Conservation (phyloP, 1,284 basidiomycete species). For the Ustilago hordei region DNA sequence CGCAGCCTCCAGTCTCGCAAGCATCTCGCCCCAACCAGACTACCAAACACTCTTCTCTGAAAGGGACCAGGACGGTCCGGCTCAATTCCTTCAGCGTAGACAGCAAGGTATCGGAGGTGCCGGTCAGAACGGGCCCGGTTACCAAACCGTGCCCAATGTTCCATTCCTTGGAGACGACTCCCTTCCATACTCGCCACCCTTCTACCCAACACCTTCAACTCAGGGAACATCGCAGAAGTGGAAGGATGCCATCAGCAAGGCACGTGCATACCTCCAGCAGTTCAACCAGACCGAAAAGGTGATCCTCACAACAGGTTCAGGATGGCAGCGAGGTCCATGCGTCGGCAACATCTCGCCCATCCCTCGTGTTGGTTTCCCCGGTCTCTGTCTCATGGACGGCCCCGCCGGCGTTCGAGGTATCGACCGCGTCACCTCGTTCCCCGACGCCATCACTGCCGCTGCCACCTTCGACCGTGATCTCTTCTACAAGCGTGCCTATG, state of each 20-base stretch:
- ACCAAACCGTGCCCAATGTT: slow-evolving; percentile 32
- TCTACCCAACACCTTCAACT: slow-evolving; percentile 55
- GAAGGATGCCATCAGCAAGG: slow-evolving; percentile 76
- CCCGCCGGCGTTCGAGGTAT: slow-evolving; percentile 75
- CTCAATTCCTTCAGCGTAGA: slow-evolving; percentile 27
- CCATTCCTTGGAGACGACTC: slow-evolving; percentile 55
- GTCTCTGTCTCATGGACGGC: slow-evolving; percentile 76
- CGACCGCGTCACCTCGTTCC: slow-evolving; percentile 73
- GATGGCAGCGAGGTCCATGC: slow-evolving; percentile 54
- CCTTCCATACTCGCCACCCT: slow-evolving; percentile 56
- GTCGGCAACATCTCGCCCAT: slow-evolving; percentile 70
- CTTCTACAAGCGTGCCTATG: slow-evolving; percentile 79
- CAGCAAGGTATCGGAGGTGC: slow-evolving; percentile 50
- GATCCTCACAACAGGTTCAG: slow-evolving; percentile 70
- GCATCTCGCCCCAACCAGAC: slow-evolving; percentile 28
- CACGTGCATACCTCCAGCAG: slow-evolving; percentile 67
- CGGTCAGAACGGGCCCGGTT: slow-evolving; percentile 42
- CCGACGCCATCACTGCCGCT: slow-evolving; percentile 79
- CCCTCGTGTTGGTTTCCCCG: slow-evolving; percentile 76
- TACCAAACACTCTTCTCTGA: slow-evolving; percentile 34
- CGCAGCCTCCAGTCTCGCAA: slow-evolving; percentile 35
- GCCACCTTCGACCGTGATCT: slow-evolving; percentile 79
- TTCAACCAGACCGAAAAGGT: slow-evolving; percentile 72
- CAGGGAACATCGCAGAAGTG: slow-evolving; percentile 70
- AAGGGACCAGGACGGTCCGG: slow-evolving; percentile 16